phyloP scores from a whole-genome alignment of 371 early-diverging fungal genomes.

The Mucor irregularis region DNA sequence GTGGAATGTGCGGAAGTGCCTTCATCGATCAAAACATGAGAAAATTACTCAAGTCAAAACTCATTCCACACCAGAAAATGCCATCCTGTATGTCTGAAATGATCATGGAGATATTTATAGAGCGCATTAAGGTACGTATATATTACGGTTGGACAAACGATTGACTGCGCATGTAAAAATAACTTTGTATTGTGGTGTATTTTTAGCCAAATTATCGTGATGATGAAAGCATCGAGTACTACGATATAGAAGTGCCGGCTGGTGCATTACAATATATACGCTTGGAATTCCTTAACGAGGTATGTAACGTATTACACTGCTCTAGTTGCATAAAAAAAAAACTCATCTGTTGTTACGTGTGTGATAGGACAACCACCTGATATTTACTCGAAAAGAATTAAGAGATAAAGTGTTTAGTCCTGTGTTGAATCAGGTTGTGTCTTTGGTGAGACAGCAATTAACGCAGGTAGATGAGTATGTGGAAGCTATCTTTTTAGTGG shows the following conservation, averaged over 20 bases:
- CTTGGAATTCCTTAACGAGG: slow-evolving; percentile 20
- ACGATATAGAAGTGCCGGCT: slow-evolving; percentile 24
- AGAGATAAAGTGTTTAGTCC: slow-evolving; percentile 51
- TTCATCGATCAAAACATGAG: slow-evolving; percentile 63
- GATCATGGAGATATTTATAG: slow-evolving; percentile 57
- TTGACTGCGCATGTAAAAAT: no score
- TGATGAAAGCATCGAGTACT: slow-evolving; percentile 48
- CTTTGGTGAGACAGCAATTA: slow-evolving; percentile 46
- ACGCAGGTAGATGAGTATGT: slow-evolving; percentile 35
- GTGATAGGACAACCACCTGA: slow-evolving; percentile 54
- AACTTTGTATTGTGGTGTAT: no score
- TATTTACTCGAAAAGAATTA: slow-evolving; percentile 49
- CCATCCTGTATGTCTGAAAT: slow-evolving; percentile 56
- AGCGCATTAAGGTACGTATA: slow-evolving; percentile 54
- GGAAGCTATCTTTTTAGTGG: slow-evolving; percentile 58
- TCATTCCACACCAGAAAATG: slow-evolving; percentile 44
- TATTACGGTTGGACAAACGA: not conserved
- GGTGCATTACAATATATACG: slow-evolving; percentile 14
- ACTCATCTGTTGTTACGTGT: no score
- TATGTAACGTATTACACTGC: no score
- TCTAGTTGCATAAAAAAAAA: no score
- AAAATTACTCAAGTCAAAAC: slow-evolving; percentile 48
- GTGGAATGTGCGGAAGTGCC: slow-evolving; percentile 57
- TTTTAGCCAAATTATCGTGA: slow-evolving; percentile 52
- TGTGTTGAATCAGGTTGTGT: slow-evolving; percentile 42